Percentiles rank a stretch among this genome's conserved stretches.
These are phyloP conservation scores for Rubroboletus pulcherrimus DNA, from an alignment of 768 basidiomycete genomes.

Conservation along the genomic window DNA sequence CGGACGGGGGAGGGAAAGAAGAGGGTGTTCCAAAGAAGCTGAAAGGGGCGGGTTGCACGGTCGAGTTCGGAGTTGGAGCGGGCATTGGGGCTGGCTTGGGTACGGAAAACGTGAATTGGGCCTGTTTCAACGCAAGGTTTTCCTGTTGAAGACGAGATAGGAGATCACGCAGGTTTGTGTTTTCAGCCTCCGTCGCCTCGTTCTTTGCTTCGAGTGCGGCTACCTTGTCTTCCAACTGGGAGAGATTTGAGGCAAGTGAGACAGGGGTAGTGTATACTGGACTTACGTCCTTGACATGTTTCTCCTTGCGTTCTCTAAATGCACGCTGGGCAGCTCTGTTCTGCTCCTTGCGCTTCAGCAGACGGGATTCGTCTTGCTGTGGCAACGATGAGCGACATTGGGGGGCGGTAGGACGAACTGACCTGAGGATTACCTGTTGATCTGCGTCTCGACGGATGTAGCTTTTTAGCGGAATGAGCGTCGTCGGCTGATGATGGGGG, in stretches of 20 bases:
- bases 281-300: constrained; percentile 93
- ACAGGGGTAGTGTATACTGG: neutral
- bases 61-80: constrained; percentile 21
- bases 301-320: constrained; percentile 96
- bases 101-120: constrained; percentile 80
- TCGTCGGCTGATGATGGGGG: constrained; percentile 20
- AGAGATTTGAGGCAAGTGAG: constrained; percentile 2
- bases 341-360: constrained; percentile 92
- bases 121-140: constrained; percentile 76
- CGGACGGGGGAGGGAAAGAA: constrained; percentile 19
- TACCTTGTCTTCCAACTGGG: constrained; percentile 86
- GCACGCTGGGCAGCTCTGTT: constrained; percentile 97
- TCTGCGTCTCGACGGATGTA: constrained; percentile 34
- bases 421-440: constrained; percentile 38
- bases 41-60: constrained; percentile 19
- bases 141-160: constrained; percentile 82
- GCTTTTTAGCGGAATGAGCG: constrained; percentile 25
- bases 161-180: constrained; percentile 86
- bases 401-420: neutral
- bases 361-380: constrained; percentile 62
- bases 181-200: constrained; percentile 67
- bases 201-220: constrained; percentile 83
- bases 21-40: constrained; percentile 26
- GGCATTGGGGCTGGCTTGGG: constrained; percentile 42
- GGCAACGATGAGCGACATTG: constrained; percentile 5